phyloP scores from a whole-genome alignment of 2,329 filamentous ascomycete species.

The Sclerotinia sclerotiorum region DNA sequence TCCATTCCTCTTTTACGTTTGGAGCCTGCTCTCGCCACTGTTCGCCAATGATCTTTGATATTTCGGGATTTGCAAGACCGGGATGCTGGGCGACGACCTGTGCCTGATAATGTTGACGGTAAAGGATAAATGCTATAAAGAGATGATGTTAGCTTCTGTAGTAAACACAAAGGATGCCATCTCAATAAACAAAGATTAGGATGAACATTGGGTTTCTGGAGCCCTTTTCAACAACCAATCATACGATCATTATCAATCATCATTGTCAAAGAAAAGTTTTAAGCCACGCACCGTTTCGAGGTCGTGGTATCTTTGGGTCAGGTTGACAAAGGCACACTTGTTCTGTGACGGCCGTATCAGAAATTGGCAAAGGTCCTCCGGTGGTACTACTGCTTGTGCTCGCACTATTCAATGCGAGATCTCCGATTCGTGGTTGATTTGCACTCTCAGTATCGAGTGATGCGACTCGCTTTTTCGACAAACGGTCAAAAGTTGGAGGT shows the following conservation, averaged over 20 bases:
- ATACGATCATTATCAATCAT: constrained; percentile 27
- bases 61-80: constrained; percentile 90
- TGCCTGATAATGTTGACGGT: constrained; percentile 88
- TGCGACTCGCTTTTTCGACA: constrained; percentile 40
- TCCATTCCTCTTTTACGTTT: constrained; percentile 81
- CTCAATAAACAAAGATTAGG: constrained; percentile 31
- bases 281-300: constrained; percentile 63
- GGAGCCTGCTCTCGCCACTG: constrained; percentile 81
- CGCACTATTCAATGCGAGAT: constrained; percentile 36
- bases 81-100: constrained; percentile 78
- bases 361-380: constrained; percentile 27
- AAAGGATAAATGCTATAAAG: constrained; percentile 87
- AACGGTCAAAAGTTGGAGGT: constrained; percentile 33
- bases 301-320: constrained; percentile 69
- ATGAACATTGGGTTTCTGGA: constrained; percentile 20
- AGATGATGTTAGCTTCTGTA: constrained; percentile 36
- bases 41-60: constrained; percentile 90
- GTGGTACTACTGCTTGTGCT: constrained; percentile 27
- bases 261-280: constrained; percentile 30
- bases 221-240: constrained; percentile 28
- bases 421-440: constrained; percentile 36
- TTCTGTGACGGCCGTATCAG: constrained; percentile 33
- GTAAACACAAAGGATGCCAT: constrained; percentile 30
- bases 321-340: constrained; percentile 68
- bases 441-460: constrained; percentile 37